A percentile compares a stretch with the other conserved stretches of the same genome.
Conservation (phyloP, 306 rosid species). For the Begonia peltatifolia region DNA sequence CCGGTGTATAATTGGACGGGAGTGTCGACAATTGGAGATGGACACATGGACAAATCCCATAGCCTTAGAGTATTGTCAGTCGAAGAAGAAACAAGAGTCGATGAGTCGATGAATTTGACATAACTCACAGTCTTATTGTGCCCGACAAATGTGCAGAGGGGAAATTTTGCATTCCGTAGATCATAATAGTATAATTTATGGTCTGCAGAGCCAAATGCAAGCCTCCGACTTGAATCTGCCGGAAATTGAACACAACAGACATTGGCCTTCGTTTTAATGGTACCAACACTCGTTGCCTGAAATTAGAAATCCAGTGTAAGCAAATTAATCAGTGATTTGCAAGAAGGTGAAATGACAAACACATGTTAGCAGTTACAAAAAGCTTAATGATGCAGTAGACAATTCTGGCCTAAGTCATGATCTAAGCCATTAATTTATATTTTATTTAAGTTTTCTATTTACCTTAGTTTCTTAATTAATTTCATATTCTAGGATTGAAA, state of each 20-base stretch:
- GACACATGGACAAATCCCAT: conserved; percentile 77
- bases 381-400: too few species aligned
- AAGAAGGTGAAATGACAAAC: too few species aligned
- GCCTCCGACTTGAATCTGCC: conserved; percentile 57
- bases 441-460: too few species aligned
- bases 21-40: conserved; percentile 70
- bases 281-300: conserved; percentile 87
- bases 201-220: conserved; percentile 96
- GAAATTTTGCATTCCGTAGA: conserved; percentile 58
- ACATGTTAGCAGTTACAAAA: too few species aligned
- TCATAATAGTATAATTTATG: conserved; percentile 84
- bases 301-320: conserved; percentile 53
- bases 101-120: conserved; percentile 63
- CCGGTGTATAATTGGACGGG: conserved; percentile 77
- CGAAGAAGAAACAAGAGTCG: conserved; percentile 69
- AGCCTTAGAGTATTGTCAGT: conserved; percentile 89
- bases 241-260: conserved; percentile 97
- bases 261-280: conserved; percentile 91
- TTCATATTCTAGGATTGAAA: too few species aligned
- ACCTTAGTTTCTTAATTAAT: too few species aligned
- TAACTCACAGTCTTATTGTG: conserved; percentile 90
- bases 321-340: too few species aligned
- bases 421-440: too few species aligned
- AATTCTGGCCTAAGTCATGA: too few species aligned
- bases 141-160: conserved; percentile 73